Base-by-base conservation (phyloP, 2,329 filamentous ascomycete species). In the Eutypella sp. region DNA sequence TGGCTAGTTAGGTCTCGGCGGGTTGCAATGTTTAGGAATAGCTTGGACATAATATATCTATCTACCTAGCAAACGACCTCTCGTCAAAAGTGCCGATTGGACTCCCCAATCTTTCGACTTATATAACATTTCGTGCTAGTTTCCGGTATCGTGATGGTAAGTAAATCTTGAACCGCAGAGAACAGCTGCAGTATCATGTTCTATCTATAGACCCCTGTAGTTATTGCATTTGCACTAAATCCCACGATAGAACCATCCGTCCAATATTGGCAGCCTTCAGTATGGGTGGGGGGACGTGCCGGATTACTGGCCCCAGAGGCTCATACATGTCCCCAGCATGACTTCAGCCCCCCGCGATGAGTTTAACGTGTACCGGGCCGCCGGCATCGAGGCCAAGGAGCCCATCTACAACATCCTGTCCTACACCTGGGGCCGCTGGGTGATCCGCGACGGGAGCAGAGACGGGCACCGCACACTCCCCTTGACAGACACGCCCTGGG, bases 351-450 rank as follows among this genome's bases (percentile, higher is more conserved):
- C 7, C 13, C 25, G 25, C 7, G 25, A 29, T 29, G 25, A 29
- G 13, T 29, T 13, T 13, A 29, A 29, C 13, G 25, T 29, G 13
- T 29, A 29, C 25, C 25, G 25, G 7, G 7, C 13, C 13, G 25
- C 7, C 25, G 7, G 25, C 13, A 29, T 29, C 40, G 20, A 18
- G 6, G 7, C 19, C 16, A 11, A 24, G 5, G 4, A 34, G 19
- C 41, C 41, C 19, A 23, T 15, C 13, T 43, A 43, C n/a, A 36
- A 33, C 29, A 36, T 34, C 8, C 15, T 43, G 4, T 20, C 25
- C 4, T 43, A 43, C 19, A 43, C 41, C n/a, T 43, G 41, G 41
- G 41, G 41, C 4, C 41, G 41, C 3, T 43, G 7, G 25, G 18
- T 22, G 31, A 15, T 43, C 9, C 15, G 13, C 13, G 25, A n/a